Conservation (phyloP, 352 stramenopile species). For the Globisporangium polare region DNA sequence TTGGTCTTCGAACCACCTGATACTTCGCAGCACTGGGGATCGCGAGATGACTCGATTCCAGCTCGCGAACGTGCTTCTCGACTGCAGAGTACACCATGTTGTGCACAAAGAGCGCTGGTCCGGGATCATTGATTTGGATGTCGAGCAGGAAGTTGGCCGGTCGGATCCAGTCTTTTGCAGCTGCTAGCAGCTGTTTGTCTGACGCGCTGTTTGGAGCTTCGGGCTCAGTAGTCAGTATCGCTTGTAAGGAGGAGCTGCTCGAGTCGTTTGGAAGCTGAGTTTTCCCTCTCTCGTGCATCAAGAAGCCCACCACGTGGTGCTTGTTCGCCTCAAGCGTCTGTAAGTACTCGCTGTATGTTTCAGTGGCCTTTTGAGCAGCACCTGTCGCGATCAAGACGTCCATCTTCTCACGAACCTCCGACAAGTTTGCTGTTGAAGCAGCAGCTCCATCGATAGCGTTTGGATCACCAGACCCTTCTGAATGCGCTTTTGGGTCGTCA, state of each 20-base stretch:
- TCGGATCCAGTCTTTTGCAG: slow-evolving; percentile 24
- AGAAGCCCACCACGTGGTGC: slow-evolving; percentile 19
- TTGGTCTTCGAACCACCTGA: slow-evolving; percentile 75
- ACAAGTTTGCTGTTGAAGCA: neutral
- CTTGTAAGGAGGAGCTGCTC: neutral
- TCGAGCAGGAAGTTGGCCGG: slow-evolving; percentile 57
- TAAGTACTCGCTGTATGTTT: slow-evolving; percentile 27
- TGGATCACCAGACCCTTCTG: neutral
- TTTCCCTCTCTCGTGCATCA: slow-evolving; percentile 11
- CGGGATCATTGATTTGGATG: slow-evolving; percentile 39
- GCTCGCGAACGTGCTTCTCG: slow-evolving; percentile 62
- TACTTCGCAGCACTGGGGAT: slow-evolving; percentile 63
- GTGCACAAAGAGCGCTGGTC: slow-evolving; percentile 53
- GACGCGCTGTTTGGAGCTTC: neutral
- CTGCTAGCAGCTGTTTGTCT: neutral
- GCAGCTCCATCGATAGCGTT: neutral
- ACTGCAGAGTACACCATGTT: slow-evolving; percentile 42
- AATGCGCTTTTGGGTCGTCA: neutral
- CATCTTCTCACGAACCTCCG: slow-evolving; percentile 7
- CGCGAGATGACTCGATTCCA: slow-evolving; percentile 53
- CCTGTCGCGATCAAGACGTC: slow-evolving; percentile 2
- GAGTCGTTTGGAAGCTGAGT: neutral
- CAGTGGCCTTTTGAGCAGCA: neutral
- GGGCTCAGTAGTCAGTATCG: neutral
- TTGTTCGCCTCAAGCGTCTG: slow-evolving; percentile 24